Percentiles rank a stretch among this genome's conserved stretches.
Conservation (phyloP, 495 filamentous ascomycete genomes). For the Penicillium coffeae region DNA sequence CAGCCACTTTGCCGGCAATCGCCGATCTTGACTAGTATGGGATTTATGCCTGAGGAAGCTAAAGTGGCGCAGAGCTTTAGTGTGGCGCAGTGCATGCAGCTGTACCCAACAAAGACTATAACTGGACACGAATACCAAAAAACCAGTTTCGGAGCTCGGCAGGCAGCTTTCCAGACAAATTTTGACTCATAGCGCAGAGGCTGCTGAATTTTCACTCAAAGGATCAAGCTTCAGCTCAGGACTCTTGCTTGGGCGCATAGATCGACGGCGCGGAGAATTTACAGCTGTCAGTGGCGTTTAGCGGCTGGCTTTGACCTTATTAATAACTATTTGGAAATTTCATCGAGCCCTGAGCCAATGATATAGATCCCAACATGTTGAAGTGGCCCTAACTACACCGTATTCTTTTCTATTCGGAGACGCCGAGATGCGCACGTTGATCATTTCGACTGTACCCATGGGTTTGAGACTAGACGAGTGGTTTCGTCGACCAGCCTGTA, state of each 20-base stretch:
- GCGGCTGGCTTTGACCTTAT: neutral
- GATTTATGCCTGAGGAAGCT: neutral
- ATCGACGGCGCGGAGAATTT: constrained; percentile 7
- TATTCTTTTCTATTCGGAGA: constrained; percentile 2
- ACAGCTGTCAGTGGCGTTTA: constrained; percentile 8
- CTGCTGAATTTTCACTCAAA: neutral
- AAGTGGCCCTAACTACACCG: too few relatives aligned
- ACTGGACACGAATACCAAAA: neutral
- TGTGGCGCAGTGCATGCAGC: constrained; percentile 12
- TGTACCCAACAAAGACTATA: neutral
- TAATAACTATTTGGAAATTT: neutral
- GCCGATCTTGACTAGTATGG: neutral
- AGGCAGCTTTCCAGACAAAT: neutral
- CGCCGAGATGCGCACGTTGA: neutral
- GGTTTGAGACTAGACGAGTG: too few relatives aligned
- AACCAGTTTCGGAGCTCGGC: neutral
- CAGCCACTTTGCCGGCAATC: neutral
- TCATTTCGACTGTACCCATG: neutral
- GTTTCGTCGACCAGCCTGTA: too few relatives aligned
- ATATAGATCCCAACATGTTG: neutral
- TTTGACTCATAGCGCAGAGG: constrained; percentile 3
- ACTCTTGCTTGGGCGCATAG: constrained; percentile 1
- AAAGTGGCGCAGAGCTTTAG: constrained; percentile 2
- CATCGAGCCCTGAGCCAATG: too few relatives aligned
- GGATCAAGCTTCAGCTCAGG: constrained; percentile 7